Evolutionary conservation across 768 basidiomycete genomes (phyloP).

Genomic region (Gloeopeniophorella convolvens): DNA sequence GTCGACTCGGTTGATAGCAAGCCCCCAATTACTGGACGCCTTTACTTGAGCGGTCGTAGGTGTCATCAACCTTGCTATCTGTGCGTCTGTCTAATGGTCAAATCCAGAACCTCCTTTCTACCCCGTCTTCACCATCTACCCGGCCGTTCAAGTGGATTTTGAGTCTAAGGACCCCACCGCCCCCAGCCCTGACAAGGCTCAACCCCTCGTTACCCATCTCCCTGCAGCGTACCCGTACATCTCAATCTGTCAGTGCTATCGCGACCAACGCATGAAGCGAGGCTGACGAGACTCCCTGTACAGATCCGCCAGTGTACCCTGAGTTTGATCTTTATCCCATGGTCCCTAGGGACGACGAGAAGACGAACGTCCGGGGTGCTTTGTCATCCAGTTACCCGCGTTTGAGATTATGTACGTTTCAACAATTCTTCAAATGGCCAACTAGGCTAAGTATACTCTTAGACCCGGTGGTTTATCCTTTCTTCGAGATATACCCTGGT

Average conservation of each 20-base stretch:
- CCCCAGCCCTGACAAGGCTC: neutral
- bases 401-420: slow-evolving; percentile 6
- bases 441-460: neutral
- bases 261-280: neutral
- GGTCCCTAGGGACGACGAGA: neutral
- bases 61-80: neutral
- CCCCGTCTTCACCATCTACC: slow-evolving; percentile 8
- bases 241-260: slow-evolving; percentile 2
- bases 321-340: slow-evolving; percentile 13
- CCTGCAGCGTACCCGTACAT: slow-evolving; percentile 6
- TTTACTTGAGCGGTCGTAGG: neutral
- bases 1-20: too few relatives aligned
- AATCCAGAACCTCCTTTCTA: neutral
- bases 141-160: neutral
- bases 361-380: neutral
- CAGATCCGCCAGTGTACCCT: slow-evolving; percentile 14
- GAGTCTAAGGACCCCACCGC: neutral
- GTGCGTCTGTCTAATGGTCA: neutral
- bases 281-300: neutral
- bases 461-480: slow-evolving; percentile 16
- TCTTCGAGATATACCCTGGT: slow-evolving; percentile 17
- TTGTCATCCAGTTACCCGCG: neutral
- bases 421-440: neutral
- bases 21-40: too few relatives aligned
- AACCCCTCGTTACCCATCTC: neutral